Evolutionary conservation across 805 yeast genomes (phyloP).

Genomic region (Saturnispora saitoi): DNA sequence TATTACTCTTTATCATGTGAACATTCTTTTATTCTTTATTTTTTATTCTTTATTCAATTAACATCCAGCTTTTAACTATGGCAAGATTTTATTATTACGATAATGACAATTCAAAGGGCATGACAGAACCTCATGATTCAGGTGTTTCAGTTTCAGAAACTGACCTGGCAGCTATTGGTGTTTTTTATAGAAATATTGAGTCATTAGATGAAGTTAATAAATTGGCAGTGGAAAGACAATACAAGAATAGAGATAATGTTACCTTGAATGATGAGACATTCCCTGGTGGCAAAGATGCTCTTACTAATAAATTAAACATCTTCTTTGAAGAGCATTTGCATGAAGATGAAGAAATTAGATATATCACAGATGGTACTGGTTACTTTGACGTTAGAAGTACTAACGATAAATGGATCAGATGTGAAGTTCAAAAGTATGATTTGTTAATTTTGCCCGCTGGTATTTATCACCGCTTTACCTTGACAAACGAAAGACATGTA

Average conservation of each 20-base stretch:
- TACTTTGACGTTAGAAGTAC: slow-evolving; percentile 77
- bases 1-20: background rate
- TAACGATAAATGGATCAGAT: slow-evolving; percentile 63
- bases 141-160: slow-evolving; percentile 48
- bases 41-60: too few relatives aligned
- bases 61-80: slow-evolving; percentile 1
- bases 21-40: background rate
- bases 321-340: slow-evolving; percentile 86
- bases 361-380: slow-evolving; percentile 82
- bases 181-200: slow-evolving; percentile 47
- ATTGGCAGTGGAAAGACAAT: slow-evolving; percentile 61
- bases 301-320: slow-evolving; percentile 53
- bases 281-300: slow-evolving; percentile 50
- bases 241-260: slow-evolving; percentile 74
- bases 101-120: slow-evolving; percentile 43
- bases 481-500: slow-evolving; percentile 53
- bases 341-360: slow-evolving; percentile 95
- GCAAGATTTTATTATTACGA: slow-evolving; percentile 52
- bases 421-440: slow-evolving; percentile 56
- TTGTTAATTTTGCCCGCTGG: slow-evolving; percentile 80
- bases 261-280: slow-evolving; percentile 51
- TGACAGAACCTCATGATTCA: slow-evolving; percentile 64
- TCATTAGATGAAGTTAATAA: slow-evolving; percentile 48
- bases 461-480: slow-evolving; percentile 86
- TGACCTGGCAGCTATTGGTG: slow-evolving; percentile 54